These are phyloP conservation scores for Baorangia bicolor DNA, from an alignment of 768 basidiomycete species.

Conservation along the genomic window DNA sequence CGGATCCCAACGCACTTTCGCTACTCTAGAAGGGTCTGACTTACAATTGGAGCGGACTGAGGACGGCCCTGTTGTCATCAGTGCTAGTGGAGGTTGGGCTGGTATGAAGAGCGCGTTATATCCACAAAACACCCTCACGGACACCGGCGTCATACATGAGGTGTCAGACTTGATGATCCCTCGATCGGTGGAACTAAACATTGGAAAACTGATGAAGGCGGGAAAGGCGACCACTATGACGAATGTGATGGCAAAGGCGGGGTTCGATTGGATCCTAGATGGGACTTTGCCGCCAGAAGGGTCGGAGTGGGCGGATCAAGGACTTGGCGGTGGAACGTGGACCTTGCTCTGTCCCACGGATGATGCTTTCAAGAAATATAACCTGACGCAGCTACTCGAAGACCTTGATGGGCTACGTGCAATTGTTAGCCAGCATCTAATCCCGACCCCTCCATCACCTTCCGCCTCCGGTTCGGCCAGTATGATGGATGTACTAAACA, in stretches of 20 bases:
- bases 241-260: slow-evolving; percentile 77
- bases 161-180: slow-evolving; percentile 85
- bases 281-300: slow-evolving; percentile 76
- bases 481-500: slow-evolving; percentile 44
- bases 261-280: slow-evolving; percentile 88
- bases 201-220: slow-evolving; percentile 89
- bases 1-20: slow-evolving; percentile 70
- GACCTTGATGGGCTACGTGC: slow-evolving; percentile 51
- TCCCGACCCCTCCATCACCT: slow-evolving; percentile 43
- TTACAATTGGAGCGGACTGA: slow-evolving; percentile 66
- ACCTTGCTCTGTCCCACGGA: slow-evolving; percentile 91
- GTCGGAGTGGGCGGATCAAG: slow-evolving; percentile 59
- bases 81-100: slow-evolving; percentile 76
- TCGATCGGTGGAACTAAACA: slow-evolving; percentile 77
- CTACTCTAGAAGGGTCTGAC: slow-evolving; percentile 84
- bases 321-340: slow-evolving; percentile 61
- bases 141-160: slow-evolving; percentile 90
- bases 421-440: slow-evolving; percentile 76
- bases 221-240: slow-evolving; percentile 89
- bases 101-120: slow-evolving; percentile 61
- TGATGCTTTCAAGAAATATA: slow-evolving; percentile 84
- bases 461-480: slow-evolving; percentile 23
- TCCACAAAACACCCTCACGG: slow-evolving; percentile 70
- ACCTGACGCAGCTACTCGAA: slow-evolving; percentile 71
- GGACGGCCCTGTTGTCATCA: slow-evolving; percentile 46